Base-by-base conservation (phyloP, 306 rosid species). In the Cucumis melo region DNA sequence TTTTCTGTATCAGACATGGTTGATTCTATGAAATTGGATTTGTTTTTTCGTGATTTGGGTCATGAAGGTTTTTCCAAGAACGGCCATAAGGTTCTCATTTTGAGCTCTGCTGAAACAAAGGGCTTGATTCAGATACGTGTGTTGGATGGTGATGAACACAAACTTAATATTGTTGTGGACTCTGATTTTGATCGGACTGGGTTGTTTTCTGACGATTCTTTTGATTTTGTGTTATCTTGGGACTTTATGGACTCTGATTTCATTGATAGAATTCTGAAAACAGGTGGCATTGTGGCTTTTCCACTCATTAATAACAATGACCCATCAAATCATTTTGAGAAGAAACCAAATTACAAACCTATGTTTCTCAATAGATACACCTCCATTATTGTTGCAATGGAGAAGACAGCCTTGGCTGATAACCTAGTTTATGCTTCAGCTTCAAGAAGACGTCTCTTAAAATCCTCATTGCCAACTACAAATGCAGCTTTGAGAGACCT, bases 251-350 rank as follows among this genome's bases (percentile, higher is more conserved):
- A 87, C 64, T 79, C 81, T 48, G 75, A 82, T 77, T 84, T 90
- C 66, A 72, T 84, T 36, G 89, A 87, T 67, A 88, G 86, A 19
- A 57, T 88, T 76, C 15, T 85, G 79, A 90, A 80, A 81, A 74
- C 74, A 21, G 87, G 84, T 65, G 96, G 91, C 81, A 88, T 90
- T 80, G 81, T 90, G 74, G 88, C 85, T 61, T 78, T 88, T 73
- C 91, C 88, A 39, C 17, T 88, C 27, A 80, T 32, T 32, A 32
- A 77, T 8, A 34, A 16, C 32, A 78, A 64, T 68, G 81, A 85
- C 19, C 72, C 81, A 20, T 78, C 86, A 4, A 78, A 42, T 58
- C 84, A 62, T 10, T 78, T 85, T 23, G 76, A 62, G 53, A 62
- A 78, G 23, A 82, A 79, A 51, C 32, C 84, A 44, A 85, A 90